Percentiles rank a stretch among this genome's conserved stretches.
Conservation (phyloP, 176 grass and related monocot species). For the Metroxylon sagu region DNA sequence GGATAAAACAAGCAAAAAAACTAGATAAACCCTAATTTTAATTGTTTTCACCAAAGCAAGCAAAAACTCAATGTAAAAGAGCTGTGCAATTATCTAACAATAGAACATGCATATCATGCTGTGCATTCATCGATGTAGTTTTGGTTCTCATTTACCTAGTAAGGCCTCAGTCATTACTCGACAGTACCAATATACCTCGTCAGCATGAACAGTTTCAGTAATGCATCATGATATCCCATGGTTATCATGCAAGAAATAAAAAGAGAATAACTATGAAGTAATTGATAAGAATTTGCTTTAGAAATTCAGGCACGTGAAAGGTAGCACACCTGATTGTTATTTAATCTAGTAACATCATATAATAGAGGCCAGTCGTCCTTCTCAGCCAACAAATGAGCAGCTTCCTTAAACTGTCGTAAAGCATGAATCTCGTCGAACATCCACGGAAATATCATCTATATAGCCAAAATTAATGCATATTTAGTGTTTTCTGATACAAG, state of each 20-base stretch:
- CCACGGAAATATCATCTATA: constrained; percentile 74
- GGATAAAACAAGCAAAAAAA: too few relatives aligned
- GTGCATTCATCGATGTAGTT: too few relatives aligned
- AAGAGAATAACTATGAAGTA: constrained; percentile 1
- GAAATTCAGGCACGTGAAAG: not conserved
- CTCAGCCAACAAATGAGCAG: constrained; percentile 64
- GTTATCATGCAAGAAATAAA: too few relatives aligned
- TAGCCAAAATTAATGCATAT: not conserved
- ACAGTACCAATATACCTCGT: too few relatives aligned
- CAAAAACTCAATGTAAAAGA: too few relatives aligned
- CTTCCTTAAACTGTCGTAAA: constrained; percentile 54
- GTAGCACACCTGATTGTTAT: constrained; percentile 63
- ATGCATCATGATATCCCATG: too few relatives aligned
- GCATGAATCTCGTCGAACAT: constrained; percentile 82
- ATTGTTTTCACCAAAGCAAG: too few relatives aligned
- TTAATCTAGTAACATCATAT: constrained; percentile 54
- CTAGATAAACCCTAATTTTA: too few relatives aligned
- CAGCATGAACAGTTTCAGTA: too few relatives aligned
- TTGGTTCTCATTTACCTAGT: too few relatives aligned
- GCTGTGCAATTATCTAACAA: not conserved
- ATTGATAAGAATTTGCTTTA: not conserved
- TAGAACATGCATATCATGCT: not conserved
- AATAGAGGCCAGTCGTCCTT: constrained; percentile 68
- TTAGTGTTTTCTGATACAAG: too few relatives aligned
- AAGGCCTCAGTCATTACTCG: too few relatives aligned